A percentile compares a stretch with the other conserved stretches of the same genome.
Conservation (phyloP, 2,329 filamentous ascomycete genomes). For the Neoarthrinium moseri region DNA sequence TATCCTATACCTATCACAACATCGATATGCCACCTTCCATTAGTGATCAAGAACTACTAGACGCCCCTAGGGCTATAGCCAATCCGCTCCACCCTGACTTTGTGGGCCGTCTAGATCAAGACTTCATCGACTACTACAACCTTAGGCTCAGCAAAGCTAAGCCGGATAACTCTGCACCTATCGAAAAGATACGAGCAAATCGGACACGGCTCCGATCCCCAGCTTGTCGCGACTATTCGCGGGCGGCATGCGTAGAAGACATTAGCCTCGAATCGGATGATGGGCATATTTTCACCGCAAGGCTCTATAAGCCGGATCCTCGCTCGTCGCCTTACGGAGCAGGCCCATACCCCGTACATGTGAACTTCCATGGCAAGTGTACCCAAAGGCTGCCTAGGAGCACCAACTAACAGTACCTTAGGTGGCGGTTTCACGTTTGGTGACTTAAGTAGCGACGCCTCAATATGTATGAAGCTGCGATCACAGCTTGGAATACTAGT, state of each 20-base stretch:
- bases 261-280: conserved; percentile 3
- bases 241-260: neutral
- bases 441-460: conserved; percentile 3
- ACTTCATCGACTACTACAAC: conserved; percentile 8
- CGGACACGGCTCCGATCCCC: neutral
- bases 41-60: neutral
- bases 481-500: conserved; percentile 4
- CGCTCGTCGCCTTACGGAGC: conserved; percentile 3
- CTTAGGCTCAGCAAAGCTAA: neutral
- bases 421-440: conserved; percentile 5
- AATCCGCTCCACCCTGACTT: conserved; percentile 9
- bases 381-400: neutral
- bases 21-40: conserved; percentile 2
- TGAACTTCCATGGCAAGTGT: conserved; percentile 8
- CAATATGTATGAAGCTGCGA: conserved; percentile 7
- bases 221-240: neutral
- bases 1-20: conserved; percentile 2
- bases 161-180: neutral
- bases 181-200: conserved; percentile 1
- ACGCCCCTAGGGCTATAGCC: neutral
- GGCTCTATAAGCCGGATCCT: conserved; percentile 5
- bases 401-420: neutral
- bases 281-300: conserved; percentile 2
- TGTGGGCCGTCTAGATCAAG: neutral
- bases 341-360: conserved; percentile 6